A percentile compares a stretch with the other conserved stretches of the same genome.
phyloP scores from a whole-genome alignment of 2,329 filamentous ascomycete species.

The Tolypocladium cylindrosporum region DNA sequence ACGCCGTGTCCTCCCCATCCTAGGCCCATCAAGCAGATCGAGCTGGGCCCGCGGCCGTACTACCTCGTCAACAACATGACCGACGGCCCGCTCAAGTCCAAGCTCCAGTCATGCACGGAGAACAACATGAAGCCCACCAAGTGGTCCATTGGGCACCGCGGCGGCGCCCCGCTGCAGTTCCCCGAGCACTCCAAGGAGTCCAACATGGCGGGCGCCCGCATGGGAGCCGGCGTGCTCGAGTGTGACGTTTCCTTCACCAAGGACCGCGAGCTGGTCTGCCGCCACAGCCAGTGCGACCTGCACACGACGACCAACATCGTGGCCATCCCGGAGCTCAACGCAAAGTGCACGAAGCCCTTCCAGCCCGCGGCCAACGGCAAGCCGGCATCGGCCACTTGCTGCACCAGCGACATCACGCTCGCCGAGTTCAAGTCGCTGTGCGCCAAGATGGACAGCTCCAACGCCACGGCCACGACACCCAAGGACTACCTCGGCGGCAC shows the following conservation, averaged over 20 bases:
- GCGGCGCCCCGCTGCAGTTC: conserved; percentile 50
- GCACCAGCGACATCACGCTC: conserved; percentile 61
- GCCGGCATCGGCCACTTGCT: conserved; percentile 54
- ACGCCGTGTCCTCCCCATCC: conserved; percentile 13
- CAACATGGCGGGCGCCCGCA: conserved; percentile 51
- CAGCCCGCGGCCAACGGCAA: conserved; percentile 38
- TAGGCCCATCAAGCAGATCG: conserved; percentile 35
- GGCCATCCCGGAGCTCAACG: conserved; percentile 47
- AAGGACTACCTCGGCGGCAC: conserved; percentile 49
- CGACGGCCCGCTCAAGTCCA: conserved; percentile 46
- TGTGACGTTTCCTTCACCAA: conserved; percentile 59
- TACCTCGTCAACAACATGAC: conserved; percentile 56
- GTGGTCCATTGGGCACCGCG: conserved; percentile 54
- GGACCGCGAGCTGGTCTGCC: conserved; percentile 56
- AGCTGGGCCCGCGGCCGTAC: conserved; percentile 54
- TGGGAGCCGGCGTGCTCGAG: conserved; percentile 58
- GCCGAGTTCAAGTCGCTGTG: conserved; percentile 59
- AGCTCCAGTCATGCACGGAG: conserved; percentile 49
- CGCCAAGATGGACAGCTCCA: conserved; percentile 59
- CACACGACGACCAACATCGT: conserved; percentile 63
- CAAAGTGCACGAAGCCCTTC: conserved; percentile 55
- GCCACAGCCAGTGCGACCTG: conserved; percentile 57
- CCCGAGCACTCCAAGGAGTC: conserved; percentile 55
- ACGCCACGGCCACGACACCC: conserved; percentile 46
- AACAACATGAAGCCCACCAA: conserved; percentile 37